Conservation (phyloP, 2,329 filamentous ascomycete genomes). For the Orbilia ellipsospora region DNA sequence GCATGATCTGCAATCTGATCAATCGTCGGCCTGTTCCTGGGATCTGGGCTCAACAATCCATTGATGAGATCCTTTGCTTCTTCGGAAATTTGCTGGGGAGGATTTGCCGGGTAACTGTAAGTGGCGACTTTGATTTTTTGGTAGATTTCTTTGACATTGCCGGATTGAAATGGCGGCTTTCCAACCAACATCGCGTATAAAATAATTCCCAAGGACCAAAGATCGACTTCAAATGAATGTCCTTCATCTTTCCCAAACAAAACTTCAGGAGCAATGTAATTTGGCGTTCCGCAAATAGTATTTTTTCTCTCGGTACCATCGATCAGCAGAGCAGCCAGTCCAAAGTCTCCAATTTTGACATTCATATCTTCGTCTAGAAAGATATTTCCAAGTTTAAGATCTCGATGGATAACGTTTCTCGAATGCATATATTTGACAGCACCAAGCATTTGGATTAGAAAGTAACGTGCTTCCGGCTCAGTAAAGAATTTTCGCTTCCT, state of each 20-base stretch:
- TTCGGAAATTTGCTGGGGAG: slow-evolving; percentile 76
- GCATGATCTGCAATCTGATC: slow-evolving; percentile 82
- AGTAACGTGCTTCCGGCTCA: slow-evolving; percentile 91
- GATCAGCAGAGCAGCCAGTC: slow-evolving; percentile 87
- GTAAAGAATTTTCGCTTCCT: slow-evolving; percentile 83
- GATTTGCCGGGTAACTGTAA: slow-evolving; percentile 66
- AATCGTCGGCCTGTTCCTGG: slow-evolving; percentile 78
- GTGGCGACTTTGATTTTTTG: slow-evolving; percentile 62
- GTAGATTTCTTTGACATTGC: slow-evolving; percentile 87
- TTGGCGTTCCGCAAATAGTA: slow-evolving; percentile 95
- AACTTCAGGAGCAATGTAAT: slow-evolving; percentile 98
- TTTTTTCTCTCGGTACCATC: slow-evolving; percentile 92
- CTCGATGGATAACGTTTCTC: slow-evolving; percentile 94
- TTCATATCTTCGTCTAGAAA: slow-evolving; percentile 97
- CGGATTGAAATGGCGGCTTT: slow-evolving; percentile 94
- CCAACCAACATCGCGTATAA: slow-evolving; percentile 93
- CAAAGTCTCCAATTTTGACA: slow-evolving; percentile 97
- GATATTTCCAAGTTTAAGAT: slow-evolving; percentile 97
- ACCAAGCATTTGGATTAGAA: slow-evolving; percentile 92
- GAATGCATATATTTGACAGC: slow-evolving; percentile 98
- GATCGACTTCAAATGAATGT: slow-evolving; percentile 84
- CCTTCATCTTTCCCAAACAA: slow-evolving; percentile 89
- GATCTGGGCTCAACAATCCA: slow-evolving; percentile 75
- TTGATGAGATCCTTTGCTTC: slow-evolving; percentile 83
- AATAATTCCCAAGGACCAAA: slow-evolving; percentile 98